Evolutionary conservation across 106 monocot genomes (phyloP).

Genomic region (Dendrobium chrysotoxum): DNA sequence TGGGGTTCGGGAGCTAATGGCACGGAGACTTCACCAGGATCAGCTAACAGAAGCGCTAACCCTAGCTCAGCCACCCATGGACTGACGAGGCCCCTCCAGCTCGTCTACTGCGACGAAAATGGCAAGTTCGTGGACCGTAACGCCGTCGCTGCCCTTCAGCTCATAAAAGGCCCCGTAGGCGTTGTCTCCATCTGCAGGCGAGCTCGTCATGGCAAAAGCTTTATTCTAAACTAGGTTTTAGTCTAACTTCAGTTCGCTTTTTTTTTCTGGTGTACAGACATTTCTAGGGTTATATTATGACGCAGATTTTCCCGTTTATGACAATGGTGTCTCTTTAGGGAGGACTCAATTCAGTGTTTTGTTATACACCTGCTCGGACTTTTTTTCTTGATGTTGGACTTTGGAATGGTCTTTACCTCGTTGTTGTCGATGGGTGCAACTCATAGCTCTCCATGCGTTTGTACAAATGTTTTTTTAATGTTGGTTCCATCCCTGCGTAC

Average conservation of each 20-base stretch:
- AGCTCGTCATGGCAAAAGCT: conserved; percentile 80
- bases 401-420: too few species aligned
- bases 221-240: conserved; percentile 65
- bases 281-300: not conserved
- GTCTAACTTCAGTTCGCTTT: too few species aligned
- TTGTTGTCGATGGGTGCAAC: too few species aligned
- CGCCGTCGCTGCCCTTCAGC: conserved; percentile 82
- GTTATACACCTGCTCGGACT: too few species aligned
- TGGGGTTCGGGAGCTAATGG: conserved; percentile 38
- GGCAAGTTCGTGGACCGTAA: conserved; percentile 92
- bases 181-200: conserved; percentile 74
- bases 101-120: conserved; percentile 69
- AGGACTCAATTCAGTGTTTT: too few species aligned
- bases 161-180: conserved; percentile 73
- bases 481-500: too few species aligned
- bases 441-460: too few species aligned
- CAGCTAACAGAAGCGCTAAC: conserved; percentile 10
- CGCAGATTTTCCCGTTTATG: too few species aligned
- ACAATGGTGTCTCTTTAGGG: too few species aligned
- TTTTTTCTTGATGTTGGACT: too few species aligned
- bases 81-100: conserved; percentile 55
- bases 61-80: conserved; percentile 20
- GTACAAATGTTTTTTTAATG: too few species aligned
- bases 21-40: not conserved
- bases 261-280: not conserved